Evolutionary conservation across 108 stramenopile genomes (phyloP), one percentile per base, ranked within the genome.

Genomic region (Skeletonema marinoi): DNA sequence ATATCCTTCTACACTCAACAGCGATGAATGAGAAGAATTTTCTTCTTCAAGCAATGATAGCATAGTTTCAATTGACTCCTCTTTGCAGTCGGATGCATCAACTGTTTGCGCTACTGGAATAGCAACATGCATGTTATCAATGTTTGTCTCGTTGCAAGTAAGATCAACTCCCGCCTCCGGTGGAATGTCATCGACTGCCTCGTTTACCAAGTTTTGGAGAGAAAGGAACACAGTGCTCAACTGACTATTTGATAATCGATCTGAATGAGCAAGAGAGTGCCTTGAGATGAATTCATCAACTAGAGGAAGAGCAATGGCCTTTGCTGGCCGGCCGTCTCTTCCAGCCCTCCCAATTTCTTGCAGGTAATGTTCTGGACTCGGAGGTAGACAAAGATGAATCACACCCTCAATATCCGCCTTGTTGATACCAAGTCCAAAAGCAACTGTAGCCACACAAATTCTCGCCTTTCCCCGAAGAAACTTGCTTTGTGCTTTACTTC

Each of bases 261-360:
- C 89, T 5, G 93, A 89, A 73, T 93, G 90, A 8, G 86, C 87
- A 33, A 97, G 85, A 36, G 93, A 93, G 65, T 92, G 88, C 30
- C 90, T 80, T 16, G 84, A 77, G 16, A 86, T 66, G 50, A 92
- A 77, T 61, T 97, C 96, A 50, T 95, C 92, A 14, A 71, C 36
- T 6, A 92, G 63, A n/a, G 90, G 85, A 29, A 97, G 78, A 12
- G 90, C 87, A 39, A 94, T 92, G 9, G 96, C 96, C 66, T 68
- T 71, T 9, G 93, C 90, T 32, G 79, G 74, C 17, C 90, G 74
- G 29, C 98, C 97, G 78, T 99, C 97, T 31, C 99, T 90, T 35
- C 99, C 99, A 44, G 99, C 99, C 38, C 99, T 82, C 6, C 98
- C 99, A 54, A 98, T 97, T 78, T 99, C 99, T 81, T 99, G 98